phyloP scores from a whole-genome alignment of 2,329 filamentous ascomycete genomes.

The Pseudopithomyces chartarum region DNA sequence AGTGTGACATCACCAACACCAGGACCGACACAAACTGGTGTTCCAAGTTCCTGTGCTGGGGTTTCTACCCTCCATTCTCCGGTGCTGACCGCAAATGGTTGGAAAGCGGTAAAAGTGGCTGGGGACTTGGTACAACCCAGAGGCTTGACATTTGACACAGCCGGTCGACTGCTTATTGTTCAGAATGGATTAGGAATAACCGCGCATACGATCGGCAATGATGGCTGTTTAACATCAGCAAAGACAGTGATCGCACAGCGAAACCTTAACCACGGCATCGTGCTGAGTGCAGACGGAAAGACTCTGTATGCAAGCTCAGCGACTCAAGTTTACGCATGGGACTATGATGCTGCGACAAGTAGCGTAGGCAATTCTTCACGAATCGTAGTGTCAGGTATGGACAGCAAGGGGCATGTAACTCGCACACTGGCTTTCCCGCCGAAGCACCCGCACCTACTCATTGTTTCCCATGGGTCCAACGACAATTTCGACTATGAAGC shows the following conservation, averaged over 20 bases:
- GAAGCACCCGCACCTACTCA: conserved; percentile 51
- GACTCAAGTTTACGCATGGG: conserved; percentile 30
- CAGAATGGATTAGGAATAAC: conserved; percentile 47
- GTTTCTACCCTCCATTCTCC: conserved; percentile 24
- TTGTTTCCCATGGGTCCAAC: conserved; percentile 69
- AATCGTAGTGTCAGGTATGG: conserved; percentile 32
- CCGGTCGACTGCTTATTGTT: conserved; percentile 49
- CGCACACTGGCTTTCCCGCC: conserved; percentile 29
- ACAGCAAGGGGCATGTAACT: conserved; percentile 32
- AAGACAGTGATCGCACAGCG: conserved; percentile 28
- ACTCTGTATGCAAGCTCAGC: conserved; percentile 36
- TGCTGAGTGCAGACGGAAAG: conserved; percentile 33
- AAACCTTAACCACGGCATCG: conserved; percentile 38
- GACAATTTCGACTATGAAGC: conserved; percentile 65
- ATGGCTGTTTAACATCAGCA: conserved; percentile 32
- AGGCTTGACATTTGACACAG: conserved; percentile 45
- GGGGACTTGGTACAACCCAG: conserved; percentile 47
- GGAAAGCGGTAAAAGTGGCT: conserved; percentile 45
- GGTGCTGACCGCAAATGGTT: conserved; percentile 25
- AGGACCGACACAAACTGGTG: conserved; percentile 20
- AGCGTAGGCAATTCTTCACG: conserved; percentile 36
- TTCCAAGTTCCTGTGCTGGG: conserved; percentile 28
- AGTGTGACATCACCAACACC: conserved; percentile 16
- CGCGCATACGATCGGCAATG: conserved; percentile 44
- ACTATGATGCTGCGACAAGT: conserved; percentile 29